Percentiles rank a stretch among this genome's conserved stretches.
These are phyloP conservation scores for Escovopsis sp. DNA, from an alignment of 2,329 filamentous ascomycete species.

Conservation along the genomic window DNA sequence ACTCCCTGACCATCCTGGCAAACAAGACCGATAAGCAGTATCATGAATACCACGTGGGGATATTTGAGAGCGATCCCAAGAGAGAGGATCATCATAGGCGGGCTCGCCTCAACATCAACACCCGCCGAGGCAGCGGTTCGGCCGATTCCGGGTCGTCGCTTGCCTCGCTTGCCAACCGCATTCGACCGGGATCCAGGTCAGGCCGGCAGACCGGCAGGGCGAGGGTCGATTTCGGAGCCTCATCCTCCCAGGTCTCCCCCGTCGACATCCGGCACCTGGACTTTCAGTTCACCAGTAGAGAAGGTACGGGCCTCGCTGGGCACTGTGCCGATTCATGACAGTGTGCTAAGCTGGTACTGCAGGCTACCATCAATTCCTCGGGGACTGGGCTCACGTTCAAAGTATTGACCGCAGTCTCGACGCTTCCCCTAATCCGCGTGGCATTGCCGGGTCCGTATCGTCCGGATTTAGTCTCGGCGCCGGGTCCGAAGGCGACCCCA, in stretches of 20 bases:
- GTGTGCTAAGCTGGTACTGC: neutral
- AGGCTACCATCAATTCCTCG: conserved; percentile 33
- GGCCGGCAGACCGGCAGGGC: conserved; percentile 10
- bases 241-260: conserved; percentile 8
- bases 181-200: conserved; percentile 25
- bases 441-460: conserved; percentile 32
- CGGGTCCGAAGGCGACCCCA: conserved; percentile 6
- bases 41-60: conserved; percentile 32
- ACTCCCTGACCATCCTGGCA: conserved; percentile 33
- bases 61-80: conserved; percentile 32
- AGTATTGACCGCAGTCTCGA: conserved; percentile 31
- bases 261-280: conserved; percentile 33
- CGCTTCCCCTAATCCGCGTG: conserved; percentile 29
- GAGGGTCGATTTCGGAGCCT: conserved; percentile 10
- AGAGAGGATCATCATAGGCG: conserved; percentile 32
- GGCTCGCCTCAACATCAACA: conserved; percentile 26
- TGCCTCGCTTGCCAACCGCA: conserved; percentile 28
- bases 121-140: conserved; percentile 26
- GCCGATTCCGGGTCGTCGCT: conserved; percentile 24
- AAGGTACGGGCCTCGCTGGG: conserved; percentile 21
- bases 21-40: conserved; percentile 31
- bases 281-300: conserved; percentile 33
- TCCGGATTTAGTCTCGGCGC: conserved; percentile 27
- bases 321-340: neutral
- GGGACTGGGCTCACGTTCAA: conserved; percentile 31